These are phyloP conservation scores for Dictyostelium brefeldianum DNA, from an alignment of 78 protist species.

Conservation along the genomic window DNA sequence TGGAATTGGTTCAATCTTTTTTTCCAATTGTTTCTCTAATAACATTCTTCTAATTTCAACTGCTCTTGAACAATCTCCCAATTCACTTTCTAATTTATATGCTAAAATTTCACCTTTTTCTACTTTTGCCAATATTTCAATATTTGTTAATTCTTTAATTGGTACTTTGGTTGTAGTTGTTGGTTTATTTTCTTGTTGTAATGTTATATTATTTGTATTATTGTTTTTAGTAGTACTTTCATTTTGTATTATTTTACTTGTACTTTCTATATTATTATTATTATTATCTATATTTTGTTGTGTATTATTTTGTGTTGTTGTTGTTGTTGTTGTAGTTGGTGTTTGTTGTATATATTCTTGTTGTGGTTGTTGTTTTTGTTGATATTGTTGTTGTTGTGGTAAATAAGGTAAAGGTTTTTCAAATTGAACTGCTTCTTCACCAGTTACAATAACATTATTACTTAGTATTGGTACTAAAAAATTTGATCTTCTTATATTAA, in stretches of 20 bases:
- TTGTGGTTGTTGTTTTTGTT: too few species aligned
- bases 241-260: neutral
- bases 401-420: neutral
- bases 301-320: neutral
- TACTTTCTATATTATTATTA: neutral
- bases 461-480: conserved; percentile 80
- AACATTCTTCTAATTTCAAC: conserved; percentile 75
- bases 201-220: too few species aligned
- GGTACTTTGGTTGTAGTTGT: neutral
- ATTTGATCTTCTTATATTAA: conserved; percentile 78
- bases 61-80: conserved; percentile 84
- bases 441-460: conserved; percentile 80
- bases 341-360: too few species aligned
- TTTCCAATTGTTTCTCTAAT: conserved; percentile 36
- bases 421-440: conserved; percentile 78
- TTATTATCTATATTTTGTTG: neutral
- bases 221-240: neutral
- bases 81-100: conserved; percentile 72
- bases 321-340: too few species aligned
- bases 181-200: neutral
- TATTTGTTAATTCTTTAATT: neutral
- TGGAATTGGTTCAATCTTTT: conserved; percentile 70
- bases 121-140: conserved; percentile 45
- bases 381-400: too few species aligned
- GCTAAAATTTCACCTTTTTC: conserved; percentile 54